A percentile compares a stretch with the other conserved stretches of the same genome.
Conservation (phyloP, 495 filamentous ascomycete species). For the Podospora pseudocomata region DNA sequence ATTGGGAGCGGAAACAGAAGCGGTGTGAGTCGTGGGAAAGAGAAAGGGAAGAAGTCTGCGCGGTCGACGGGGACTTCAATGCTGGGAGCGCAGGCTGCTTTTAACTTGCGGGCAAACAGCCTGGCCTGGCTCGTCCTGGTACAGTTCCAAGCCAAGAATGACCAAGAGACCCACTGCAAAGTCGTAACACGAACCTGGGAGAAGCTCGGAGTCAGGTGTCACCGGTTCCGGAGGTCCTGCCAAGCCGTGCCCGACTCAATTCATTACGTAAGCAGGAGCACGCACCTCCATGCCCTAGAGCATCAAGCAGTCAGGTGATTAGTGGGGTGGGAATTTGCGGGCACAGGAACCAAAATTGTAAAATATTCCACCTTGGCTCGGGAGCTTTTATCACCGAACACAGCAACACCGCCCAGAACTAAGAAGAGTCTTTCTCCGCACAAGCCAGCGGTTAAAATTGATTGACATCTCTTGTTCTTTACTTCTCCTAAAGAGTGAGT, state of each 20-base stretch:
- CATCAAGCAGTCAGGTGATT: conserved; percentile 26
- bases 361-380: conserved; percentile 30
- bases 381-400: conserved; percentile 18
- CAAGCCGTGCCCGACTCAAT: not conserved
- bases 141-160: conserved; percentile 1
- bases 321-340: conserved; percentile 27
- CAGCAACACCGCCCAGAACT: conserved; percentile 38
- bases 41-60: conserved; percentile 22
- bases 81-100: conserved; percentile 17
- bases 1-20: not conserved
- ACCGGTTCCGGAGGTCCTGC: conserved; percentile 11
- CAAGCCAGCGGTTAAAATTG: conserved; percentile 52
- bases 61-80: conserved; percentile 18
- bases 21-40: not conserved
- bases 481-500: conserved; percentile 32
- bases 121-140: not conserved
- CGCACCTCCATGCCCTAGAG: conserved; percentile 28
- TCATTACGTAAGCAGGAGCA: conserved; percentile 21
- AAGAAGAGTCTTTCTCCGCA: conserved; percentile 57
- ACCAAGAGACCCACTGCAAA: conserved; percentile 10
- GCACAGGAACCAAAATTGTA: conserved; percentile 27
- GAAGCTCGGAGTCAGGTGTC: conserved; percentile 9
- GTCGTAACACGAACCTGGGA: conserved; percentile 5
- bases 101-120: conserved; percentile 15
- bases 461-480: conserved; percentile 57